Base-by-base conservation (phyloP, 2,329 filamentous ascomycete genomes). In the Nemania sp. region DNA sequence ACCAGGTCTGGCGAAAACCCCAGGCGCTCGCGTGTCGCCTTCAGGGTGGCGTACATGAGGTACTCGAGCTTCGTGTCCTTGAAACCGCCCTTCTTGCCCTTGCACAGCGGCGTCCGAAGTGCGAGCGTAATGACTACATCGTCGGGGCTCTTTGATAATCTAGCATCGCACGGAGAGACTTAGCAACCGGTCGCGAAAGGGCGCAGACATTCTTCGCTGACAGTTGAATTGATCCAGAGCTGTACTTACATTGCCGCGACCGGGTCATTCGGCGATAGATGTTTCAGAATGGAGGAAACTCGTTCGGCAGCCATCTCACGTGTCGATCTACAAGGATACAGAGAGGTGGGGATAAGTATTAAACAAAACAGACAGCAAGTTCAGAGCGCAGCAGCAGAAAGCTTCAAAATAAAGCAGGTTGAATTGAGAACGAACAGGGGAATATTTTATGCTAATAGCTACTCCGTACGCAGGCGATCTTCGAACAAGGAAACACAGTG, bases 101-200 rank as follows among this genome's bases (percentile, higher is more conserved):
- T 97, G 69, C 88, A 81, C 59, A 99, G 81, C 0, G 94, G 91
- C 23, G 93, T 97, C 52, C 94, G 89, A 66, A 92, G 79, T 23
- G 93, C 93, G 54, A 95, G 84, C 6, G 94, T 99, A 69, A 97
- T 96, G 71, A 99, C 94, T 49, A 99, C 82, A 78, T 99, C 94
- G 72, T 97, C 93, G 64, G 92, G 84, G 73, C 96, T 95, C 80
- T 97, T 92, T 65, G 90, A 86, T 53, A 90, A 91, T 69, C 91
- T 96, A 54, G 37, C 42, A 24, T 44, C 26, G n/a, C n/a, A n/a
- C n/a, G n/a, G n/a, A n/a, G n/a, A n/a, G n/a, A n/a, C n/a, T n/a
- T n/a, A n/a, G n/a, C n/a, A n/a, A n/a, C n/a, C n/a, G n/a, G n/a
- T n/a, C n/a, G n/a, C n/a, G n/a, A n/a, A n/a, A n/a, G n/a, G n/a